phyloP scores from a whole-genome alignment of 164 flowering plant genomes.

The Liriodendron chinense region DNA sequence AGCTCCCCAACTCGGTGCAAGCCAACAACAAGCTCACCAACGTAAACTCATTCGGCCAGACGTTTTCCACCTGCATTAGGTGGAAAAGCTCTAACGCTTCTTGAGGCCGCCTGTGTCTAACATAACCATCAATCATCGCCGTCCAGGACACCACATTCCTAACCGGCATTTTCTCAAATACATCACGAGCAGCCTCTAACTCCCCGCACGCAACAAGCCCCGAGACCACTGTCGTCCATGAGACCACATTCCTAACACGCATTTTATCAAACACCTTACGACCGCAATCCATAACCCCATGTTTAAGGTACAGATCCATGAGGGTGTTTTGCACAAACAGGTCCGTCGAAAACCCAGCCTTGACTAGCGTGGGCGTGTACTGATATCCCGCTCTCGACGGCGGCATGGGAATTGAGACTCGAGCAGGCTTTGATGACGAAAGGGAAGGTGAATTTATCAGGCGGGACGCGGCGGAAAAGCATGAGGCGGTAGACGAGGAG shows the following conservation, averaged over 20 bases:
- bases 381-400: slow-evolving; percentile 36
- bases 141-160: slow-evolving; percentile 71
- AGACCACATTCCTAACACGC: slow-evolving; percentile 49
- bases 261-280: slow-evolving; percentile 53
- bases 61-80: slow-evolving; percentile 47
- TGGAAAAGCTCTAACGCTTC: slow-evolving; percentile 54
- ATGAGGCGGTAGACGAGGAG: slow-evolving; percentile 44
- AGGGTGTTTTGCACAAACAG: slow-evolving; percentile 43
- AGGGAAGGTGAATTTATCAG: slow-evolving; percentile 70
- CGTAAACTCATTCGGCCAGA: slow-evolving; percentile 61
- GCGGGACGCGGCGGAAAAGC: slow-evolving; percentile 32
- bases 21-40: slow-evolving; percentile 59
- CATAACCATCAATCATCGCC: slow-evolving; percentile 60
- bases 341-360: slow-evolving; percentile 38
- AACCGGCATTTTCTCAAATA: slow-evolving; percentile 49
- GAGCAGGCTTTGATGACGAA: slow-evolving; percentile 62
- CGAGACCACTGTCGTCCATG: slow-evolving; percentile 59
- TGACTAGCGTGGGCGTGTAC: slow-evolving; percentile 44
- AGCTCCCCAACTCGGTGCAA: slow-evolving; percentile 48
- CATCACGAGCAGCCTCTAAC: slow-evolving; percentile 34
- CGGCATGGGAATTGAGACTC: slow-evolving; percentile 5
- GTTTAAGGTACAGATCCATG: slow-evolving; percentile 56
- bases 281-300: slow-evolving; percentile 31
- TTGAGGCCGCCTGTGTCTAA: slow-evolving; percentile 24
- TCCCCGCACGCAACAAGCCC: slow-evolving; percentile 44